Conservation (phyloP, 371 early-diverging fungal species). For the Mortierella sp. region DNA sequence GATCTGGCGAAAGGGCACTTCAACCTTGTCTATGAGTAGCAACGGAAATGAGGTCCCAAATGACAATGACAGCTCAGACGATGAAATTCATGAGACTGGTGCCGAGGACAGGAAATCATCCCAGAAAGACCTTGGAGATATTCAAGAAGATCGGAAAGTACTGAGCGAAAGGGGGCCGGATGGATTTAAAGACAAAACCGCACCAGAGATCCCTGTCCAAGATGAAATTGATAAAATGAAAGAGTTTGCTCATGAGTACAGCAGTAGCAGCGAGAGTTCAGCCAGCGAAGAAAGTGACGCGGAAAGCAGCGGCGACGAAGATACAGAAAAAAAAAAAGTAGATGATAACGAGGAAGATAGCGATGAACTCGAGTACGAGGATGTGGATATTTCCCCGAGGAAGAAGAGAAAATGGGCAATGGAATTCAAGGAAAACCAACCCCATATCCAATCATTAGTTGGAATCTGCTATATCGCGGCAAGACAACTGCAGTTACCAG, state of each 20-base stretch:
- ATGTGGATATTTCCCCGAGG: background rate
- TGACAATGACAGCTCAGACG: background rate
- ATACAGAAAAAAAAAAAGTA: background rate
- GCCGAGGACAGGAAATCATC: too few species aligned
- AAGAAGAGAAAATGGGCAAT: background rate
- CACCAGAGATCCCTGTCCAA: background rate
- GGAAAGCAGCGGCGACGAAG: conserved; percentile 3
- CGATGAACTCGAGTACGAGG: too few species aligned
- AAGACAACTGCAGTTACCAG: conserved; percentile 32
- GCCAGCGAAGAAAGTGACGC: background rate
- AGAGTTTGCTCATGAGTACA: conserved; percentile 20
- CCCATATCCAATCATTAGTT: conserved; percentile 4
- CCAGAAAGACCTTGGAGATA: too few species aligned
- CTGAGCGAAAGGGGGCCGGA: background rate
- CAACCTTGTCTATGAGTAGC: background rate
- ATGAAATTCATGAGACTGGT: background rate
- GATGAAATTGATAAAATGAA: conserved; percentile 20
- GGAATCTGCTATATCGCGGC: conserved; percentile 34
- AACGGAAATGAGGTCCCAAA: background rate
- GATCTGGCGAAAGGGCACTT: background rate
- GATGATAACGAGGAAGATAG: too few species aligned
- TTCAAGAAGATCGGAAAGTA: conserved; percentile 1
- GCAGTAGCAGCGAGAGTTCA: conserved; percentile 4
- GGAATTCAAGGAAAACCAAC: background rate
- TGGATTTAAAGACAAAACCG: conserved; percentile 22